Percentiles rank a stretch among this genome's conserved stretches.
Evolutionary conservation across 495 filamentous ascomycete species (phyloP).

Genomic region (Neurospora cerealis): DNA sequence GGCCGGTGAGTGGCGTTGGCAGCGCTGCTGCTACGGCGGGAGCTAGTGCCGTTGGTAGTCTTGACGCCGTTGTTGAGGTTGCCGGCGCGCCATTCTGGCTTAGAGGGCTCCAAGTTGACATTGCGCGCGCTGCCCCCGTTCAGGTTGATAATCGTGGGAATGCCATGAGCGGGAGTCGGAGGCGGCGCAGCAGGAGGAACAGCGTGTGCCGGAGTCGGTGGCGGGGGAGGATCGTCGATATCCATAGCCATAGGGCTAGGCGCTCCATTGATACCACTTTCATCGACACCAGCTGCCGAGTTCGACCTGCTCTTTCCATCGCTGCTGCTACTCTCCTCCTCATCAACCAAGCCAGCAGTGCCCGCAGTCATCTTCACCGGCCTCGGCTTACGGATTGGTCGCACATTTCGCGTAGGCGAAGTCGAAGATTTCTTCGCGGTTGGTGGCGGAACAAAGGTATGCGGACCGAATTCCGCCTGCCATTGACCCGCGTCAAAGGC

Average conservation of each 20-base stretch:
- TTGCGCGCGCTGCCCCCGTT: conserved; percentile 23
- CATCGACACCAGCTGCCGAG: conserved; percentile 2
- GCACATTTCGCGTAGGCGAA: conserved; percentile 29
- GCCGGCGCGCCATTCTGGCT: conserved; percentile 40
- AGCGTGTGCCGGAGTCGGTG: neutral
- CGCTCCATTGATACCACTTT: conserved; percentile 7
- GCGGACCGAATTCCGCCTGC: conserved; percentile 51
- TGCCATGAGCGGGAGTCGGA: conserved; percentile 12
- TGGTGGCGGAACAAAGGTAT: conserved; percentile 43
- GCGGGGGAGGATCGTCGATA: conserved; percentile 37
- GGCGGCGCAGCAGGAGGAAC: conserved; percentile 2
- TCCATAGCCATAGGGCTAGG: conserved; percentile 44
- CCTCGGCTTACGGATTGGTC: conserved; percentile 27
- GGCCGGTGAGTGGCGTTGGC: conserved; percentile 4
- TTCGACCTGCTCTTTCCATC: conserved; percentile 18
- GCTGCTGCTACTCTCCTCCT: conserved; percentile 30
- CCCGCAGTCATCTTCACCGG: conserved; percentile 34
- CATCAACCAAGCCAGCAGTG: conserved; percentile 37
- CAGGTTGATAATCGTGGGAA: neutral
- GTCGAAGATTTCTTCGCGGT: conserved; percentile 15
- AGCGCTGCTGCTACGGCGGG: neutral
- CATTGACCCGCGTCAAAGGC: conserved; percentile 59
- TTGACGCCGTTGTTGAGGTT: conserved; percentile 20
- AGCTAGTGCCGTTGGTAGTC: neutral
- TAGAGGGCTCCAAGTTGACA: conserved; percentile 36